A percentile compares a stretch with the other conserved stretches of the same genome.
Conservation (phyloP, 495 filamentous ascomycete genomes). For the Tuber umbilicatum region DNA sequence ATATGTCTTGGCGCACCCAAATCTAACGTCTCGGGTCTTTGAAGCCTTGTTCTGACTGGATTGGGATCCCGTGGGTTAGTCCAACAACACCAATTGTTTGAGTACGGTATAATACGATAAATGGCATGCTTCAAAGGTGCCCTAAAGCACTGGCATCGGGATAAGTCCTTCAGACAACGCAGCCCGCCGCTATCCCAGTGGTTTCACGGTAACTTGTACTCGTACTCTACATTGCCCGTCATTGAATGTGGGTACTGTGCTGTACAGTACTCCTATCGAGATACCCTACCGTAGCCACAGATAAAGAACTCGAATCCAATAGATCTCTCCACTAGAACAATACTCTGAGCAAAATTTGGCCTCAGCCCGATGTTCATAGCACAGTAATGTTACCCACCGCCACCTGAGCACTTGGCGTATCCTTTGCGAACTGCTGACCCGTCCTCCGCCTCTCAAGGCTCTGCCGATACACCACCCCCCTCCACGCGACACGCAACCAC, state of each 20-base stretch:
- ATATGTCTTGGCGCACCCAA: constrained; percentile 2
- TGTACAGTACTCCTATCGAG: neutral
- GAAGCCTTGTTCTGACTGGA: neutral
- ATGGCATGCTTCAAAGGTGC: neutral
- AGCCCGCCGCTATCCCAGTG: neutral
- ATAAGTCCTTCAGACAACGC: neutral
- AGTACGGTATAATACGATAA: neutral
- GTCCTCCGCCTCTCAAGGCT: neutral
- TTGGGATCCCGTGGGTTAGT: neutral
- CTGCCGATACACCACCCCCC: neutral
- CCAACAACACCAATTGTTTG: neutral
- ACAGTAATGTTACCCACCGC: neutral
- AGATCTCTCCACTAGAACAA: neutral
- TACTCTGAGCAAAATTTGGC: neutral
- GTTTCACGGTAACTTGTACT: too few relatives aligned
- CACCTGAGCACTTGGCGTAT: too few relatives aligned
- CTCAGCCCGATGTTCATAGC: neutral
- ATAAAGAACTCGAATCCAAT: neutral
- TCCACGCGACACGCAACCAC: neutral
- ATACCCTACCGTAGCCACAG: neutral
- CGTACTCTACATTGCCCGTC: too few relatives aligned
- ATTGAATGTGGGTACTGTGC: neutral
- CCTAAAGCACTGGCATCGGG: neutral
- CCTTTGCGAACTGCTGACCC: neutral
- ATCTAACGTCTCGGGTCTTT: neutral